phyloP scores from a whole-genome alignment of 306 rosid genomes.

The Rosa chinensis region DNA sequence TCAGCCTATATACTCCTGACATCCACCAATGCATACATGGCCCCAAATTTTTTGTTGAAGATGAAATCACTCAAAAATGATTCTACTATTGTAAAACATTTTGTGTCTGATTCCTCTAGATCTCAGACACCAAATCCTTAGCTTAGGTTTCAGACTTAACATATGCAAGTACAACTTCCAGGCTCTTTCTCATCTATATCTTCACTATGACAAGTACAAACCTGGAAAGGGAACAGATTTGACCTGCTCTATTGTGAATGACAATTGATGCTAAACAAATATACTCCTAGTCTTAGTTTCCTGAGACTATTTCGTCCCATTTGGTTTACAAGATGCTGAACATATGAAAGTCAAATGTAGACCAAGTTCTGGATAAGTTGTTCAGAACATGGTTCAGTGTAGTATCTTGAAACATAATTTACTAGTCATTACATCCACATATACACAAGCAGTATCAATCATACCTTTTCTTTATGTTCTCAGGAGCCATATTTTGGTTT shows the following conservation, averaged over 20 bases:
- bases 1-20: background rate
- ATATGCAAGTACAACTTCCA: background rate
- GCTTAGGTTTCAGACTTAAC: no score
- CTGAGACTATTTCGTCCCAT: background rate
- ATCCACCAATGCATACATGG: background rate
- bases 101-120: background rate
- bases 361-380: background rate
- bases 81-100: background rate
- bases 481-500: constrained; percentile 68
- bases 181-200: background rate
- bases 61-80: background rate
- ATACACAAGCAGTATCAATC: background rate
- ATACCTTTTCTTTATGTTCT: constrained; percentile 81
- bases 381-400: background rate
- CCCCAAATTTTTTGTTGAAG: background rate
- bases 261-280: background rate
- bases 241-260: background rate
- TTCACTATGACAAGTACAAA: background rate
- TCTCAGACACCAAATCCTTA: no score
- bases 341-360: background rate
- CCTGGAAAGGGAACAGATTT: background rate
- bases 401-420: background rate
- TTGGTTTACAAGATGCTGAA: background rate
- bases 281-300: background rate
- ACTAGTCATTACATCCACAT: background rate